Evolutionary conservation across 805 yeast genomes (phyloP).

Genomic region (Kodamaea restingae): DNA sequence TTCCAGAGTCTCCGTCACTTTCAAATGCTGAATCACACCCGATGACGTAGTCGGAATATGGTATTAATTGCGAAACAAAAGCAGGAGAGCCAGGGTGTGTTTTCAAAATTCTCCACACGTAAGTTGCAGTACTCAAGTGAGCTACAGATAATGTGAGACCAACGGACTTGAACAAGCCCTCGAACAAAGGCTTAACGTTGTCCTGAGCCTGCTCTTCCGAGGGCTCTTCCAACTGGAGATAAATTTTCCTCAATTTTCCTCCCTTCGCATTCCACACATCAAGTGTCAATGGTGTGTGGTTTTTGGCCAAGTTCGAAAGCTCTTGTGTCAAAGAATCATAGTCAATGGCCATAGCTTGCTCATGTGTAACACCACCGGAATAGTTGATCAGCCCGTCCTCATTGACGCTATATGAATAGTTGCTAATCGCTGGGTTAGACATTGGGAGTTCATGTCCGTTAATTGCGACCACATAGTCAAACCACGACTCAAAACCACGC

Average conservation of each 20-base stretch:
- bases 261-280: constrained; percentile 90
- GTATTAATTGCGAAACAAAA: constrained; percentile 71
- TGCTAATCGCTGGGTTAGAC: constrained; percentile 27
- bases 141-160: constrained; percentile 76
- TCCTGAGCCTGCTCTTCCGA: constrained; percentile 7
- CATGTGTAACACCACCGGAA: constrained; percentile 30
- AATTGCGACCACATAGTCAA: constrained; percentile 79
- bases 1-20: constrained; percentile 46
- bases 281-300: constrained; percentile 43
- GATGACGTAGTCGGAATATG: constrained; percentile 82
- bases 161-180: constrained; percentile 42
- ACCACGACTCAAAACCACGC: constrained; percentile 67
- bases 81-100: constrained; percentile 80
- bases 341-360: constrained; percentile 37
- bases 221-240: constrained; percentile 19
- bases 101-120: constrained; percentile 80
- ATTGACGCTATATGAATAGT: constrained; percentile 28
- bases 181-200: constrained; percentile 14
- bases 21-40: constrained; percentile 58
- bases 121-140: constrained; percentile 69
- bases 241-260: constrained; percentile 42
- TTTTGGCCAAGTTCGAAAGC: constrained; percentile 28
- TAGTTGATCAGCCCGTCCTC: constrained; percentile 41
- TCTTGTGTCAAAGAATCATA: constrained; percentile 42
- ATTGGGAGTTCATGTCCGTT: constrained; percentile 63